Evolutionary conservation across 129 eudicot genomes (phyloP), one percentile per base, ranked within the genome.

Genomic region (Centrapalus pauciflorus): DNA sequence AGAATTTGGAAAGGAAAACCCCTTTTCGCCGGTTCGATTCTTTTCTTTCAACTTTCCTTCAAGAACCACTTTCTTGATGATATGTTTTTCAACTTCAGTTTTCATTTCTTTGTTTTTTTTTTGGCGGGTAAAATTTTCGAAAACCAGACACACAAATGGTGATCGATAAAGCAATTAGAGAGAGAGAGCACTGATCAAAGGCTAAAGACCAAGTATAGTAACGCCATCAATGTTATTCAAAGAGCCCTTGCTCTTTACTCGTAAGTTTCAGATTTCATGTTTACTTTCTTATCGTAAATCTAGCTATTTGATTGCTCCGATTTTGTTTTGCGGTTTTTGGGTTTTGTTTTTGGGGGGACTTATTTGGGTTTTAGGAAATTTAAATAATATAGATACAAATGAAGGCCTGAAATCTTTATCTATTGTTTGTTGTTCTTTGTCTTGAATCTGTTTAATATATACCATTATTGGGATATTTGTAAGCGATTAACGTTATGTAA

Each of bases 191-290:
- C 83, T 74, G 96, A 89, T 77, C 83, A 73, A 19, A 85, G 90
- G 73, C 52, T 89, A 79, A 89, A 80, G 83, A 89, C 85, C 4
- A 89, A 89, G 85, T 89, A 85, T 79, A 81, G 79, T 33, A 89
- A 83, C 49, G 94, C 96, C 13, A 70, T 85, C 49, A 78, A 70
- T 74, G 94, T 83, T 59, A 85, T 85, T 70, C 84, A 70, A 64
- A 76, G 96, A 72, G 87, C 94, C 73, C 82, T 89, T 56, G 87
- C 90, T 78, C 87, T 89, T 27, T 89, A 89, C 79, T 64, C 84
- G 96, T 89, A 74, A 55, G 87, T 63, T 50, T 40, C 26, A 14
- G 26, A n/a, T 57, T 16, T 57, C 64, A 56, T 56, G 38, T 28
- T 28, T 32, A 2, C n/a, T 5, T n/a, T 43, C 21, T 43, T 13